Percentiles rank a stretch among this genome's conserved stretches.
phyloP scores from a whole-genome alignment of 805 yeast genomes.

The Candida morakotiae region DNA sequence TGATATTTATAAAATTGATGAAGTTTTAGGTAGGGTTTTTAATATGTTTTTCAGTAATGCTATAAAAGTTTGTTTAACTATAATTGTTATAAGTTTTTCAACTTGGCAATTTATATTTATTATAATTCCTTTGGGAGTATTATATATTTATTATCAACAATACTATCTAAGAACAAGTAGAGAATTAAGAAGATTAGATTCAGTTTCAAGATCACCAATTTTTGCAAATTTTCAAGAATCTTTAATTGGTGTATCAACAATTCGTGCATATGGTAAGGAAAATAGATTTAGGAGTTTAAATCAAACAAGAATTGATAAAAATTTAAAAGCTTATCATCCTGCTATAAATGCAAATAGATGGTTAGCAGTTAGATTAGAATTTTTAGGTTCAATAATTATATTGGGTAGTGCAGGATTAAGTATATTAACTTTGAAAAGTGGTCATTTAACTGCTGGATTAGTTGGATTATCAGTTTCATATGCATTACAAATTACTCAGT shows the following conservation, averaged over 20 bases:
- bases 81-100: conserved; percentile 74
- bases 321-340: conserved; percentile 91
- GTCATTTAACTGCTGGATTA: conserved; percentile 79
- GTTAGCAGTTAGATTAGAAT: conserved; percentile 93
- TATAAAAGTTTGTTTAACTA: conserved; percentile 66
- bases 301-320: conserved; percentile 70
- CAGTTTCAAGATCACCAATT: conserved; percentile 75
- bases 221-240: conserved; percentile 85
- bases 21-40: conserved; percentile 65
- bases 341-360: conserved; percentile 92
- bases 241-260: conserved; percentile 68
- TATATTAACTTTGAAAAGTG: conserved; percentile 62
- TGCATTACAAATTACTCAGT: conserved; percentile 88
- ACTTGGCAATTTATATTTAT: conserved; percentile 83
- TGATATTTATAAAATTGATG: conserved; percentile 88
- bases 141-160: conserved; percentile 71
- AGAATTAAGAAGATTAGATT: conserved; percentile 78
- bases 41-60: conserved; percentile 61
- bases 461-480: conserved; percentile 93
- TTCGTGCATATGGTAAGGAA: conserved; percentile 69
- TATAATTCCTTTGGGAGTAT: conserved; percentile 61
- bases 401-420: conserved; percentile 81
- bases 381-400: conserved; percentile 85
- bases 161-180: conserved; percentile 74
- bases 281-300: conserved; percentile 62